Percentiles rank a stretch among this genome's conserved stretches.
Evolutionary conservation across 2,329 filamentous ascomycete genomes (phyloP).

Genomic region (Claviceps quebecensis): DNA sequence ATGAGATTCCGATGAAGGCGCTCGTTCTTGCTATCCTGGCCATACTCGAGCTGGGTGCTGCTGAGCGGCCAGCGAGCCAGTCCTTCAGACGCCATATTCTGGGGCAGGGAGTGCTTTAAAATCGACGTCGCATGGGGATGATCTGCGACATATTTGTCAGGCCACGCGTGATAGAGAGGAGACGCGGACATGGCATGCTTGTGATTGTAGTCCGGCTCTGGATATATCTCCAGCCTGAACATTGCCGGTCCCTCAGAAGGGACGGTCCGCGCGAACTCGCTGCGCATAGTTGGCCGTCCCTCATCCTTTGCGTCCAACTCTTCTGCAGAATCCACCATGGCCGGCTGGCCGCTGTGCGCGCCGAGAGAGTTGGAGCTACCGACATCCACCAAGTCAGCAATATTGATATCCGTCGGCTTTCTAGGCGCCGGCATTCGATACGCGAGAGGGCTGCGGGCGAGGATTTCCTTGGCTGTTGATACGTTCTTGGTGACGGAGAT

Average conservation of each 20-base stretch:
- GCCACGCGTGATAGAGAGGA: constrained; percentile 29
- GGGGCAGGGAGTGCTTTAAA: constrained; percentile 25
- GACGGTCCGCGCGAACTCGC: background rate
- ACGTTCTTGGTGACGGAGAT: constrained; percentile 31
- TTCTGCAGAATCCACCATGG: background rate
- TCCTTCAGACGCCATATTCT: constrained; percentile 22
- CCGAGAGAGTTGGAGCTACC: constrained; percentile 6
- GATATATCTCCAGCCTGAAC: constrained; percentile 29
- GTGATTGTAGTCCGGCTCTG: constrained; percentile 26
- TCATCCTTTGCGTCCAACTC: background rate
- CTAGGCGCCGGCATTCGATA: constrained; percentile 25
- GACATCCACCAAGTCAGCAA: constrained; percentile 17
- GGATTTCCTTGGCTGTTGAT: constrained; percentile 24
- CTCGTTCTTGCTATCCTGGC: constrained; percentile 6
- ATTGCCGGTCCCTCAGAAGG: constrained; percentile 4
- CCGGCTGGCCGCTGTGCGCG: constrained; percentile 2
- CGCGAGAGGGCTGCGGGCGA: constrained; percentile 31
- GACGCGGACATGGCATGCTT: constrained; percentile 19
- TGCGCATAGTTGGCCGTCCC: background rate
- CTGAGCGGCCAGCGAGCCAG: constrained; percentile 29
- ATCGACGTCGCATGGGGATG: constrained; percentile 22
- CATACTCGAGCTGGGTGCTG: background rate
- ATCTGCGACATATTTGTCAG: constrained; percentile 17
- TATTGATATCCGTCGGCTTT: constrained; percentile 16
- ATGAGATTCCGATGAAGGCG: constrained; percentile 11